Percentiles rank a stretch among this genome's conserved stretches.
phyloP scores from a whole-genome alignment of 345 rosid species.

The Pelargonium nanum region DNA sequence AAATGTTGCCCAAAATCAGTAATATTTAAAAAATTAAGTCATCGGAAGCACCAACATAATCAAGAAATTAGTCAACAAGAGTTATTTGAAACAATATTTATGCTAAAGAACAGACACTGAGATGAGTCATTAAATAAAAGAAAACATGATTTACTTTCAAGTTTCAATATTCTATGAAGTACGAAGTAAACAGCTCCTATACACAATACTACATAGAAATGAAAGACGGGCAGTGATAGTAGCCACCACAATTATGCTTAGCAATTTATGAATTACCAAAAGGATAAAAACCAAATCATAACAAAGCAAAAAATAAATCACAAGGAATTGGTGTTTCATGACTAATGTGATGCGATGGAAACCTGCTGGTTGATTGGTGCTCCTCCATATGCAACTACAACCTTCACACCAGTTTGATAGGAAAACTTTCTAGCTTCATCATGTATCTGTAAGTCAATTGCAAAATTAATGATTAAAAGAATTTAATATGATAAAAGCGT shows the following conservation, averaged over 20 bases:
- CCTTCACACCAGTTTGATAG: conserved; percentile 94
- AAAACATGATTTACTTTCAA: too few relatives aligned
- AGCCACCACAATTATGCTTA: too few relatives aligned
- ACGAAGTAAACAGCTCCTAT: too few relatives aligned
- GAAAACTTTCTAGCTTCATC: conserved; percentile 92
- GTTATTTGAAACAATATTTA: not conserved
- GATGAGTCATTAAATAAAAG: not conserved
- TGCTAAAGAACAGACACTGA: not conserved
- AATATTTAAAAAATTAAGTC: not conserved
- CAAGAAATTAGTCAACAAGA: not conserved
- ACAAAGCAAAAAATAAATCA: too few relatives aligned
- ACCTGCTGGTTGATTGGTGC: conserved; percentile 90
- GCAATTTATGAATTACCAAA: too few relatives aligned
- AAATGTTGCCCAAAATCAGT: not conserved
- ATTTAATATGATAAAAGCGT: not conserved
- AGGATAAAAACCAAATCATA: too few relatives aligned
- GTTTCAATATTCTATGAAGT: too few relatives aligned
- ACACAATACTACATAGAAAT: too few relatives aligned
- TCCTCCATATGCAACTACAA: conserved; percentile 95
- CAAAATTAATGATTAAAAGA: not conserved
- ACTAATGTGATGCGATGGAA: not conserved
- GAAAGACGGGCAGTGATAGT: too few relatives aligned
- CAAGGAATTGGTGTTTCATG: not conserved
- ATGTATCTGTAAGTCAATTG: conserved; percentile 54
- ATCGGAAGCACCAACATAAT: too few relatives aligned